Conservation (phyloP, 2,329 filamentous ascomycete genomes). For the Samsoniella hepiali region DNA sequence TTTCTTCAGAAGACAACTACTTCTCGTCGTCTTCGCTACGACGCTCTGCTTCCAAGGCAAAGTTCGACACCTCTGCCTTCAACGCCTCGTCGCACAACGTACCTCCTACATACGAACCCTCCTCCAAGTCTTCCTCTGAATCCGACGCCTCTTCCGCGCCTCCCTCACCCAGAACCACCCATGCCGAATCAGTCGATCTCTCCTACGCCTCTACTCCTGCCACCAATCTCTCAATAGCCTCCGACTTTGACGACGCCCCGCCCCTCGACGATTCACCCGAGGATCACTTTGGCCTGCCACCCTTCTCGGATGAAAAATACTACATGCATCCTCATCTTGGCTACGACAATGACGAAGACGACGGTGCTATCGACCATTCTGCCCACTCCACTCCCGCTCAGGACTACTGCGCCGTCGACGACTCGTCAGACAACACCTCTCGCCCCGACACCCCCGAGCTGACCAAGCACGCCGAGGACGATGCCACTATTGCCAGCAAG, state of each 20-base stretch:
- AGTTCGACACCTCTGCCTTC: constrained; percentile 47
- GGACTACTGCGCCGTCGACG: constrained; percentile 55
- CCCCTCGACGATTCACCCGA: constrained; percentile 43
- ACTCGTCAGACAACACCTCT: constrained; percentile 48
- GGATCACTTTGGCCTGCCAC: constrained; percentile 46
- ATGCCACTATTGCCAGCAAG: constrained; percentile 68
- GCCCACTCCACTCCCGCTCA: constrained; percentile 40
- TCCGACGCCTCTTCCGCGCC: constrained; percentile 51
- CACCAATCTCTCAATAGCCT: constrained; percentile 60
- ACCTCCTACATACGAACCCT: constrained; percentile 40
- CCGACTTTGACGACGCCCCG: constrained; percentile 50
- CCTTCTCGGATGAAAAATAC: constrained; percentile 46
- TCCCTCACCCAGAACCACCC: constrained; percentile 53
- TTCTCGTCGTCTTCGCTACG: constrained; percentile 53
- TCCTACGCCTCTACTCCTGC: constrained; percentile 62
- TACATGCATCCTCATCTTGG: constrained; percentile 35
- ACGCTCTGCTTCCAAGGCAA: constrained; percentile 59
- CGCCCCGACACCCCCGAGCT: constrained; percentile 56
- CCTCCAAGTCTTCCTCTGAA: constrained; percentile 42
- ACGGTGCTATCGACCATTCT: constrained; percentile 43
- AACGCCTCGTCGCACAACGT: constrained; percentile 46
- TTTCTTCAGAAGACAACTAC: constrained; percentile 56
- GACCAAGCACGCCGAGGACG: constrained; percentile 68
- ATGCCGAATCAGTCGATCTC: constrained; percentile 51
- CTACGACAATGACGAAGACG: constrained; percentile 38